Evolutionary conservation across 768 basidiomycete species (phyloP), one percentile per base, ranked within the genome.

Genomic region (Zangia roseola): DNA sequence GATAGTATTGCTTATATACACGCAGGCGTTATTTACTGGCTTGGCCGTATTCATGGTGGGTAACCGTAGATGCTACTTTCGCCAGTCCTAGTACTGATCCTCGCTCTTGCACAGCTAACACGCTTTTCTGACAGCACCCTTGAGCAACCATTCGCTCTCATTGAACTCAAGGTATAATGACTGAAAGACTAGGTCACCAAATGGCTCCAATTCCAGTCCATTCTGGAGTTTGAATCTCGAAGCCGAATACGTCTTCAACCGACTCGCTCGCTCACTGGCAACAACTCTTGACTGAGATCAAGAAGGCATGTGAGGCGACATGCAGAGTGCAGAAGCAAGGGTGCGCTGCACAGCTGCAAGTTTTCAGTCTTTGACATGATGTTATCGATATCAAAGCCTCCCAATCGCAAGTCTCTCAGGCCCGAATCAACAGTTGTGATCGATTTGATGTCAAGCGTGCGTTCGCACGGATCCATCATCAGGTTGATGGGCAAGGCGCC

Each of bases 221-320:
- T 77, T 98, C 0, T 98, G 95, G 97, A n/a, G n/a, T n/a, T n/a
- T n/a, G 97, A 97, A 99, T 65, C 83, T 98, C 35, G 94, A 98
- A 69, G 82, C 94, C 24, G 95, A 98, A 77, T 88, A 90, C 63
- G 94, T 99, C 30, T 98, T 97, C 77, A 86, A 85, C 60, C 88
- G 91, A 0, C 85, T 99, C 8, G 97, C 82, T 99, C 20, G 83
- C 83, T 3, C 78, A 87, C 68, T 99, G 97, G 97, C 93, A 97
- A 63, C 91, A 95, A 58, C 83, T 99, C 5, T 76, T 98, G 13
- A 91, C 88, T 9, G 95, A 97, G 65, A 99, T 98, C 76, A 95
- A 95, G 72, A 93, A 95, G 68, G 86, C 94, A 13, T 85, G 95
- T n/a, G n/a, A n/a, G n/a, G n/a, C n/a, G n/a, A n/a, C n/a, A n/a